Evolutionary conservation across 1,284 basidiomycete genomes (phyloP), one percentile per base, ranked within the genome.

Genomic region (Ustilago tritici): DNA sequence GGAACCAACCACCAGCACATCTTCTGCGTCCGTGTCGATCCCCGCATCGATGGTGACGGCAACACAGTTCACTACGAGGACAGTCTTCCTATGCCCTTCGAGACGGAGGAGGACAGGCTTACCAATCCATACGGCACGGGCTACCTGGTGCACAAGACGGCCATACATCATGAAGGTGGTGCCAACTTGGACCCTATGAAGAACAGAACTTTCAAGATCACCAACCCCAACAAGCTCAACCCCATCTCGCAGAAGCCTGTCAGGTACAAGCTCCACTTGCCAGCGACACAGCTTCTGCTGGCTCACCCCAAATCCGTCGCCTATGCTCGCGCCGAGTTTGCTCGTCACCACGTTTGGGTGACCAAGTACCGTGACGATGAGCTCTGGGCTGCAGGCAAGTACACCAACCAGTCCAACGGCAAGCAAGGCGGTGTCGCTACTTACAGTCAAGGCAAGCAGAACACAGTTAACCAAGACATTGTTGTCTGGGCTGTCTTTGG

Each of bases 1-100:
- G 95, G 94, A 0, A 95, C 96, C 56, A 90, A 95, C 86, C 95
- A 97, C 86, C 94, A 96, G 84, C 95, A 96, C 84, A 86, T 94
- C 57, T 92, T 92, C 87, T 91, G 88, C 35, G 56, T 95, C 70
- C 92, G 93, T 15, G 88, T 96, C 55, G 95, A 98, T 87, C 93
- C 95, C 1, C 95, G 95, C 93, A 88, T 97, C 73, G 95, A 98
- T 83, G 95, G 95, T 4, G 87, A 95, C 58, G 87, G 89, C 72
- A 97, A 97, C 87, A 91, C 91, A 14, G 90, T 97, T 78, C 61
- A 65, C 60, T 69, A 75, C 47, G 54, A 79, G 19, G 66, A 87
- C 69, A 86, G 87, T 64, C 86, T 88, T 69, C 72, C 73, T 14
- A 85, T 87, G 31, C 68, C 84, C 10, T 85, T 87, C 82, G 79